Conservation (phyloP, 1,284 basidiomycete genomes). For the Puccinia triticina region DNA sequence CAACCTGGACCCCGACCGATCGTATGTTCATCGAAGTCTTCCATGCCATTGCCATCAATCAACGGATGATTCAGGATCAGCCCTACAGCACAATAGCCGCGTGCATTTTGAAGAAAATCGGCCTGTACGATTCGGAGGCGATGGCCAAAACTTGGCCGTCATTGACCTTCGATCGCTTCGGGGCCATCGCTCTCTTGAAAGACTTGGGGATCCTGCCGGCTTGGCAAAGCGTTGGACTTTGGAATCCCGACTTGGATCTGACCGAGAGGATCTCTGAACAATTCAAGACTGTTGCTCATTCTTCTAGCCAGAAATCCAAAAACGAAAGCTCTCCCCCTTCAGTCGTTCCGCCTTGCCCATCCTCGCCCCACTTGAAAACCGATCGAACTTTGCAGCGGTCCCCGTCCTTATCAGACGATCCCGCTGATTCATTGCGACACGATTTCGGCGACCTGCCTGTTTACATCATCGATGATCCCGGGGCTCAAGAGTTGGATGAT, state of each 20-base stretch:
- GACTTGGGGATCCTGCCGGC: slow-evolving; percentile 47
- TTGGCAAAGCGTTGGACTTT: slow-evolving; percentile 51
- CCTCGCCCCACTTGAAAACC: neutral
- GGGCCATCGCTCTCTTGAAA: slow-evolving; percentile 43
- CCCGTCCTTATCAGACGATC: slow-evolving; percentile 55
- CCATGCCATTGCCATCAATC: slow-evolving; percentile 45
- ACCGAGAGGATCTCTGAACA: slow-evolving; percentile 34
- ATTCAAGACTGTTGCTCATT: slow-evolving; percentile 51
- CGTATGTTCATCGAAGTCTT: slow-evolving; percentile 49
- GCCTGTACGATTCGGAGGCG: slow-evolving; percentile 47
- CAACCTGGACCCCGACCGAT: slow-evolving; percentile 43
- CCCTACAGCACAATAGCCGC: slow-evolving; percentile 49
- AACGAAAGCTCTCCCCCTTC: neutral
- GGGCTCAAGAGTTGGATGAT: slow-evolving; percentile 89
- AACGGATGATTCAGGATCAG: slow-evolving; percentile 52
- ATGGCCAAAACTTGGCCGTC: slow-evolving; percentile 49
- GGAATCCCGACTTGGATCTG: slow-evolving; percentile 49
- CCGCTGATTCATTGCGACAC: slow-evolving; percentile 69
- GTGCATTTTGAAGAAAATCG: slow-evolving; percentile 45
- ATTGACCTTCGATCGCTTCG: slow-evolving; percentile 51
- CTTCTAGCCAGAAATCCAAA: neutral
- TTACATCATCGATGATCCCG: slow-evolving; percentile 83
- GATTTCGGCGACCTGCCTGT: slow-evolving; percentile 82
- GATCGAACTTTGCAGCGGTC: slow-evolving; percentile 4
- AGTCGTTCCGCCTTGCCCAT: neutral